Evolutionary conservation across 2,329 filamentous ascomycete genomes (phyloP).

Genomic region (Neopestalotiopsis sp.): DNA sequence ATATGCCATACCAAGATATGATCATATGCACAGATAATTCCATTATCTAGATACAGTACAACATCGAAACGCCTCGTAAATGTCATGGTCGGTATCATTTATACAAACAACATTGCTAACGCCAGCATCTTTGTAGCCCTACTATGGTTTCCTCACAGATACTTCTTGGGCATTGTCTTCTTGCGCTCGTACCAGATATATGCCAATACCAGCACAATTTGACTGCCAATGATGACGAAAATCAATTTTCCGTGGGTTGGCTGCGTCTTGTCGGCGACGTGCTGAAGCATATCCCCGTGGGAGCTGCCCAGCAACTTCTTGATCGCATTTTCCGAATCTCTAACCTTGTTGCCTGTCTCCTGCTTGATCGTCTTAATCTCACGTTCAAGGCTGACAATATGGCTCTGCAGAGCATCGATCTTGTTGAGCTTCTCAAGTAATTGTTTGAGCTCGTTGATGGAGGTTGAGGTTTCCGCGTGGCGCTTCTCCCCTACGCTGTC

Average conservation of each 20-base stretch:
- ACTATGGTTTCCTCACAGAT: slow-evolving; percentile 60
- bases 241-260: slow-evolving; percentile 63
- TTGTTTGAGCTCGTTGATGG: slow-evolving; percentile 53
- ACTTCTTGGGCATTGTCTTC: slow-evolving; percentile 87
- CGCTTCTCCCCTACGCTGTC: slow-evolving; percentile 59
- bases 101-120: slow-evolving; percentile 1
- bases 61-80: slow-evolving; percentile 9
- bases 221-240: slow-evolving; percentile 75
- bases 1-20: neutral
- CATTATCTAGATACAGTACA: neutral
- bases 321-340: slow-evolving; percentile 57
- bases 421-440: slow-evolving; percentile 51
- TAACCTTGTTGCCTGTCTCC: slow-evolving; percentile 57
- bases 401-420: slow-evolving; percentile 48
- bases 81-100: slow-evolving; percentile 3
- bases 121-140: neutral
- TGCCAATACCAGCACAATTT: slow-evolving; percentile 70
- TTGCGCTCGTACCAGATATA: slow-evolving; percentile 84
- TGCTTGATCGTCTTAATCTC: slow-evolving; percentile 64
- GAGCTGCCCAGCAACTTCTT: slow-evolving; percentile 58
- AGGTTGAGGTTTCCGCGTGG: slow-evolving; percentile 58
- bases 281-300: slow-evolving; percentile 53
- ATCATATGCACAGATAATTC: neutral
- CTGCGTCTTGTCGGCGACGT: slow-evolving; percentile 51
- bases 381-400: slow-evolving; percentile 59